Base-by-base conservation (phyloP, 1,284 basidiomycete genomes). In the Cryptococcus sp. region DNA sequence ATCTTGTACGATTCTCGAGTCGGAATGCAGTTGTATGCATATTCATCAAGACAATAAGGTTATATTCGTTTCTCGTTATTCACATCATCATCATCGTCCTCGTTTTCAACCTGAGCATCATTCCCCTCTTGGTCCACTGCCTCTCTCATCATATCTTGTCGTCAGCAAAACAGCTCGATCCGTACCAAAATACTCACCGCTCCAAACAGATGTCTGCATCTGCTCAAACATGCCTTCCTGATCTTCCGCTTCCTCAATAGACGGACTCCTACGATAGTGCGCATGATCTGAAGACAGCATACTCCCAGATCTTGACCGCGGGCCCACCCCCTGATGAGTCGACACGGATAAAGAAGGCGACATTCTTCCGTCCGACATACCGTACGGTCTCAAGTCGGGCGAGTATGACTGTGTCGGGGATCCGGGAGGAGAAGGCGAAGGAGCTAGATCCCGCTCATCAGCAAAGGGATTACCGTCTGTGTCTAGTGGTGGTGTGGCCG, bases 91-190 rank as follows among this genome's bases (percentile, higher is more conserved):
- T 34, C 32, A 34, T 34, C 16, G 32, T 9, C 32, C 9, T 16
- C 16, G 10, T 16, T 16, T 34, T 34, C 32, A 16, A 9, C 32
- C 32, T 34, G 32, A 34, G 9, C n/a, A n/a, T n/a, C n/a, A 36
- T 36, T 36, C 34, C 11, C 19, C 37, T 70, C 67, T 19, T 64
- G 53, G 32, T 73, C 66, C 3, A 66, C 66, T 9, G 69, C 71
- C 47, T 71, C 70, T 22, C 65, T 53, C 74, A 76, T 74, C 72
- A 76, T 74, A 52, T 70, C 67, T 69, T 48, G 5, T 19, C 36
- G 25, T 37, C 41, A 39, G 39, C 39, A 7, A 41, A 19, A 19
- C 39, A 9, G 11, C 18, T n/a, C 9, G 9, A 14, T 31, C 19
- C 23, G 11, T 49, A 43, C 36, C 16, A 16, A 51, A n/a, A 16